Percentiles rank a stretch among this genome's conserved stretches.
Evolutionary conservation across 257 asterid genomes (phyloP).

Genomic region (Pogostemon cablin): DNA sequence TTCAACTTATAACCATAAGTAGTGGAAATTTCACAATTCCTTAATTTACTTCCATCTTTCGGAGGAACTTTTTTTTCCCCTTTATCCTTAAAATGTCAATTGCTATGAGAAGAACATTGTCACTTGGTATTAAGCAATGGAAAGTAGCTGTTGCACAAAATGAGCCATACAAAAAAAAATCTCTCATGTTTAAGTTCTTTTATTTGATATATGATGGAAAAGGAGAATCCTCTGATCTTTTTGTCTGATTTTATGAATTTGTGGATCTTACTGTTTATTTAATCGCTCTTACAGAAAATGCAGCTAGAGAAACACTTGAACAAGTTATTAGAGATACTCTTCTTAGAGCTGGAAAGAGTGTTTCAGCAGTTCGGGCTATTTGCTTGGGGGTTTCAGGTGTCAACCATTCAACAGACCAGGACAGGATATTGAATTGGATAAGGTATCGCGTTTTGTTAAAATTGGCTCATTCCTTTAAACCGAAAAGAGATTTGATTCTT

Average conservation of each 20-base stretch:
- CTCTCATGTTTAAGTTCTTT: conserved; percentile 22
- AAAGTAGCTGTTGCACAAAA: neutral
- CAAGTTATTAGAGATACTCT: conserved; percentile 77
- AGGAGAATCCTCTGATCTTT: conserved; percentile 14
- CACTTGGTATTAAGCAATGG: neutral
- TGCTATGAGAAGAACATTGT: neutral
- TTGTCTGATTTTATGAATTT: conserved; percentile 9
- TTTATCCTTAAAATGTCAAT: neutral
- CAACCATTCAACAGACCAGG: conserved; percentile 82
- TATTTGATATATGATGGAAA: conserved; percentile 2
- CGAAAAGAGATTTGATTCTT: conserved; percentile 24
- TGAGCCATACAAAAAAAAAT: neutral
- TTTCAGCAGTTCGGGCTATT: conserved; percentile 74
- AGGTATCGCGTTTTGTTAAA: conserved; percentile 51
- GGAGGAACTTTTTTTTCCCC: neutral
- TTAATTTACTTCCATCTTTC: neutral
- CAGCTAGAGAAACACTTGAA: conserved; percentile 74
- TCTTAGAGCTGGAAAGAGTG: conserved; percentile 61
- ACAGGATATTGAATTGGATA: conserved; percentile 75
- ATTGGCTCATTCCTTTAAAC: conserved; percentile 10
- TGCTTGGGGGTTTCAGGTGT: conserved; percentile 96
- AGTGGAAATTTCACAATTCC: neutral
- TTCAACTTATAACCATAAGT: neutral
- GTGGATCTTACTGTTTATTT: conserved; percentile 4
- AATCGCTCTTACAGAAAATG: conserved; percentile 53